Percentiles rank a stretch among this genome's conserved stretches.
phyloP scores from a whole-genome alignment of 1,139 yeast species.

The Sugiyamaella grinbergsii region DNA sequence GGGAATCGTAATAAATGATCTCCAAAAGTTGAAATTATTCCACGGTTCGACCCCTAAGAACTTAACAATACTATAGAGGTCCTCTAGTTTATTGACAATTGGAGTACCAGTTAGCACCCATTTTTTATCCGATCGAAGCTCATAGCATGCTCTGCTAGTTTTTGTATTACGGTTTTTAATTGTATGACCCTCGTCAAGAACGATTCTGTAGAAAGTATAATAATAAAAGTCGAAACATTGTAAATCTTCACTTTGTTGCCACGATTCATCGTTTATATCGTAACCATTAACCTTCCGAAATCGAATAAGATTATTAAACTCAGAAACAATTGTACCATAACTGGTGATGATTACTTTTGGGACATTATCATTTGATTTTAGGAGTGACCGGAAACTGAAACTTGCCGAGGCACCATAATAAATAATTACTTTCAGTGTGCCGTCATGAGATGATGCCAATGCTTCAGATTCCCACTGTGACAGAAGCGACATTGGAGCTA shows the following conservation, averaged over 20 bases:
- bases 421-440: conserved; percentile 43
- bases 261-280: conserved; percentile 23
- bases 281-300: conserved; percentile 24
- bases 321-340: conserved; percentile 83
- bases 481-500: conserved; percentile 88
- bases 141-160: conserved; percentile 78
- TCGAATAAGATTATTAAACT: conserved; percentile 49
- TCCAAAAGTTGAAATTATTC: conserved; percentile 87
- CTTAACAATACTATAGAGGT: conserved; percentile 73
- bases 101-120: conserved; percentile 98
- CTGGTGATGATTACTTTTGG: conserved; percentile 84
- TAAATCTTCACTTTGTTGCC: conserved; percentile 30
- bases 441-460: conserved; percentile 50
- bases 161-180: conserved; percentile 80
- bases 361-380: conserved; percentile 48
- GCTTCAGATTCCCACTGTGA: conserved; percentile 90
- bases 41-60: conserved; percentile 84
- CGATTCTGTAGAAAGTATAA: conserved; percentile 73
- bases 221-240: conserved; percentile 60
- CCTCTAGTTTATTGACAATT: conserved; percentile 84
- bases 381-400: conserved; percentile 49
- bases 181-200: conserved; percentile 90
- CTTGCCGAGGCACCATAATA: conserved; percentile 69
- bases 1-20: conserved; percentile 79
- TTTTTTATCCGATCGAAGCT: conserved; percentile 61